These are phyloP conservation scores for Amanita subjunquillea DNA, from an alignment of 768 basidiomycete genomes.

Conservation along the genomic window DNA sequence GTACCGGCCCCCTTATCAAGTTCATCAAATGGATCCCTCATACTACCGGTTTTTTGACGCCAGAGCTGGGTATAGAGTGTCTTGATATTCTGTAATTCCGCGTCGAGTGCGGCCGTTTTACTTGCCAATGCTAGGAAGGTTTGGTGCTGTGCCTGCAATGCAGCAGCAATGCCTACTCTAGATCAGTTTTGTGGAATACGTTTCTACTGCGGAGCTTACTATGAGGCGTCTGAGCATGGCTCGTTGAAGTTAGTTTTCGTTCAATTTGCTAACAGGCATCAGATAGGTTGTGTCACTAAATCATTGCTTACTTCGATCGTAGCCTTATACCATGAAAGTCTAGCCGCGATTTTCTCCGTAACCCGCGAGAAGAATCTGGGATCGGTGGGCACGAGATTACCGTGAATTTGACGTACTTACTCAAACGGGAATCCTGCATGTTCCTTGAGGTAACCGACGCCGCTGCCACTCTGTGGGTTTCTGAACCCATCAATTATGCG, in stretches of 20 bases:
- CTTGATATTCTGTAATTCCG: slow-evolving; percentile 71
- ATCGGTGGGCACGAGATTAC: slow-evolving; percentile 1
- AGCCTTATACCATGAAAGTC: slow-evolving; percentile 67
- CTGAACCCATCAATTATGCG: slow-evolving; percentile 72
- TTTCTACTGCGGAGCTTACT: slow-evolving; percentile 26
- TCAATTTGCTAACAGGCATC: slow-evolving; percentile 58
- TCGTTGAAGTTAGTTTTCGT: slow-evolving; percentile 60
- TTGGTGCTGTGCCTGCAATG: slow-evolving; percentile 71
- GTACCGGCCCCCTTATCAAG: slow-evolving; percentile 17
- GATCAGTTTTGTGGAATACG: slow-evolving; percentile 1
- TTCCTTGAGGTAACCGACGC: slow-evolving; percentile 56
- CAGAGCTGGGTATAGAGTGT: slow-evolving; percentile 66
- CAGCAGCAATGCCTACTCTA: slow-evolving; percentile 53
- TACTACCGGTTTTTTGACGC: slow-evolving; percentile 72
- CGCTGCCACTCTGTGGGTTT: slow-evolving; percentile 56
- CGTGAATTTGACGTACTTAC: slow-evolving; percentile 29
- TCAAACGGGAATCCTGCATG: slow-evolving; percentile 78
- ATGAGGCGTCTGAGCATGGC: slow-evolving; percentile 68
- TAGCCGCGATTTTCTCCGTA: slow-evolving; percentile 60
- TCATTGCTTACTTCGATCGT: slow-evolving; percentile 56
- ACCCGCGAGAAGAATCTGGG: slow-evolving; percentile 64
- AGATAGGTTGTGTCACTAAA: background rate
- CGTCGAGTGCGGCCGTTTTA: slow-evolving; percentile 65
- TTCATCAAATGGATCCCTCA: slow-evolving; percentile 71
- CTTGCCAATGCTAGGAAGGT: slow-evolving; percentile 70